phyloP scores from a whole-genome alignment of 208 protist species.

The Trypanosoma platydactyli region DNA sequence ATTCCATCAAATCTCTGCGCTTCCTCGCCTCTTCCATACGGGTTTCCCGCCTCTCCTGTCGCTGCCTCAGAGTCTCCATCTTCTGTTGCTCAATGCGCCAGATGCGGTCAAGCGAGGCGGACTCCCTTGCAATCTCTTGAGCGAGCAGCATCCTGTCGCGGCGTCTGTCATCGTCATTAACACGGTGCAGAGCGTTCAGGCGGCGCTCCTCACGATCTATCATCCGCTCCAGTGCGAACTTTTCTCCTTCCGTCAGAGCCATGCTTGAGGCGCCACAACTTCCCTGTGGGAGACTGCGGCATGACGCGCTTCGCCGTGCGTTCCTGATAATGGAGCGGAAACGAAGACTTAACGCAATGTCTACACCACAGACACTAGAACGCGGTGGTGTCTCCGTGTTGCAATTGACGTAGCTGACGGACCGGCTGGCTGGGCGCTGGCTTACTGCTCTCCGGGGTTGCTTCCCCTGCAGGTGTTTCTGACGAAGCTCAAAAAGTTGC shows the following conservation, averaged over 20 bases:
- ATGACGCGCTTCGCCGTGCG: constrained; percentile 35
- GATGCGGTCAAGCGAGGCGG: constrained; percentile 27
- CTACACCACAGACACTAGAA: not conserved
- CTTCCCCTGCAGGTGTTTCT: constrained; percentile 24
- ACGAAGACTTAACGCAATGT: constrained; percentile 23
- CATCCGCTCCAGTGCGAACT: constrained; percentile 52
- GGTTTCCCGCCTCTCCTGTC: constrained; percentile 22
- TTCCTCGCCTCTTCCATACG: constrained; percentile 32
- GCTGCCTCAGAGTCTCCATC: constrained; percentile 22
- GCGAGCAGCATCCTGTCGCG: constrained; percentile 36
- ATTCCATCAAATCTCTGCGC: constrained; percentile 23
- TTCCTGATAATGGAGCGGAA: constrained; percentile 41
- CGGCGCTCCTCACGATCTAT: constrained; percentile 55
- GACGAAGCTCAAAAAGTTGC: constrained; percentile 14
- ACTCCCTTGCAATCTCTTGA: constrained; percentile 46
- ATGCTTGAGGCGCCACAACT: not conserved
- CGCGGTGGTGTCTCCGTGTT: not conserved
- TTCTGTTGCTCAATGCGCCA: constrained; percentile 20
- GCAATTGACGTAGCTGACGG: constrained; percentile 21
- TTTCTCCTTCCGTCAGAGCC: constrained; percentile 48
- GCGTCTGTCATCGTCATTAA: constrained; percentile 30
- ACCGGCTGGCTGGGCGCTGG: constrained; percentile 10
- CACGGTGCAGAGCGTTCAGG: constrained; percentile 37
- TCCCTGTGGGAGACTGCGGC: constrained; percentile 30
- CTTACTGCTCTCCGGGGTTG: constrained; percentile 7